Conservation (phyloP, 352 stramenopile genomes). For the Pythium plurisporium region DNA sequence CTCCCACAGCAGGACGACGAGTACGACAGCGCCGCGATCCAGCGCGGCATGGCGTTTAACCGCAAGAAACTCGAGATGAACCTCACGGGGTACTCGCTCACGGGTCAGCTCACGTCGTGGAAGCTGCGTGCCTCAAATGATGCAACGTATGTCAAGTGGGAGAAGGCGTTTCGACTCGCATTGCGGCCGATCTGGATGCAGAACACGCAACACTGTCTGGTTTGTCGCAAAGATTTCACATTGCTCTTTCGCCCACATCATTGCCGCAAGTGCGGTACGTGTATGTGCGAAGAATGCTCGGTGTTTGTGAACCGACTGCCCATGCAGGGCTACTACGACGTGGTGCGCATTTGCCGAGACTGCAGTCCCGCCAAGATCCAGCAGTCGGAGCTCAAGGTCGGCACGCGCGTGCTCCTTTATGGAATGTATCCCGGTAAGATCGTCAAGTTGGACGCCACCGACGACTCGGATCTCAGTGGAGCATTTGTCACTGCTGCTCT, state of each 20-base stretch:
- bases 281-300: slow-evolving; percentile 83
- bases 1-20: slow-evolving; percentile 62
- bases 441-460: slow-evolving; percentile 53
- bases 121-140: slow-evolving; percentile 71
- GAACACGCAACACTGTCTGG: slow-evolving; percentile 66
- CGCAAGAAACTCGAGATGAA: slow-evolving; percentile 81
- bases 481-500: slow-evolving; percentile 62
- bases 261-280: slow-evolving; percentile 79
- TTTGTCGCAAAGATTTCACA: slow-evolving; percentile 70
- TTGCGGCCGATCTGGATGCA: slow-evolving; percentile 76
- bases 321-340: slow-evolving; percentile 81
- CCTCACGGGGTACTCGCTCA: slow-evolving; percentile 73
- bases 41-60: slow-evolving; percentile 74
- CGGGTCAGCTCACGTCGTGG: slow-evolving; percentile 73
- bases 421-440: slow-evolving; percentile 59
- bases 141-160: slow-evolving; percentile 73
- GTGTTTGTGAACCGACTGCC: slow-evolving; percentile 68
- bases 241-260: slow-evolving; percentile 79
- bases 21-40: slow-evolving; percentile 60
- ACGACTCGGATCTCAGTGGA: slow-evolving; percentile 48
- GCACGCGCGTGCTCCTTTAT: slow-evolving; percentile 74
- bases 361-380: slow-evolving; percentile 74
- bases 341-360: slow-evolving; percentile 79
- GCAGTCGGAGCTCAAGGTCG: slow-evolving; percentile 54
- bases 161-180: slow-evolving; percentile 71